phyloP scores from a whole-genome alignment of 1,284 basidiomycete genomes.

The Apiotrichum akiyoshidainum region DNA sequence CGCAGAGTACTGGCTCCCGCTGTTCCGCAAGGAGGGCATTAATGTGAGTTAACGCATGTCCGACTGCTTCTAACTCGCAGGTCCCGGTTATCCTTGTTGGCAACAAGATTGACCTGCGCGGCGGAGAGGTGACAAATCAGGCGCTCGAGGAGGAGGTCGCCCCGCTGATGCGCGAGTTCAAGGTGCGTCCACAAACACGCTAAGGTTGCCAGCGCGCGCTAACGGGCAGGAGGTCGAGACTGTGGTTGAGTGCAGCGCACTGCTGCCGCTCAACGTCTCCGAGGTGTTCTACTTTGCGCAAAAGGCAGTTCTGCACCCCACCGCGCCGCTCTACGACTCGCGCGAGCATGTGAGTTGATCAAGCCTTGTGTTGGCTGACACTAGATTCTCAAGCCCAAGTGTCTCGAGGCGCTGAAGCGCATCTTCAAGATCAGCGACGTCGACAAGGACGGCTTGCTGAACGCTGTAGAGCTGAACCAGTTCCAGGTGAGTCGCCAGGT shows the following conservation, averaged over 20 bases:
- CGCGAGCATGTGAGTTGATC: conserved; percentile 71
- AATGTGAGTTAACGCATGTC: too few relatives aligned
- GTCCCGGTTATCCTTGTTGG: conserved; percentile 96
- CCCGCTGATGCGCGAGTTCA: conserved; percentile 96
- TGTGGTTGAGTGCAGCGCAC: conserved; percentile 93
- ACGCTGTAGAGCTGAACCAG: conserved; percentile 88
- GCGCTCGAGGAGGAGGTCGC: conserved; percentile 90
- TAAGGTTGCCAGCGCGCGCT: neutral
- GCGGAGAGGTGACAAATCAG: conserved; percentile 88
- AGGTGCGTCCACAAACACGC: conserved; percentile 56
- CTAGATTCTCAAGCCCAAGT: conserved; percentile 74
- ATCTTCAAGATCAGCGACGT: conserved; percentile 96
- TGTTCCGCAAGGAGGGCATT: conserved; percentile 89
- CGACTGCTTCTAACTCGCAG: conserved; percentile 57
- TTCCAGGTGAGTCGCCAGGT: conserved; percentile 67
- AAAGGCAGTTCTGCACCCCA: conserved; percentile 95
- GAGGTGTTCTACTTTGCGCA: conserved; percentile 99
- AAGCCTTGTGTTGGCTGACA: neutral
- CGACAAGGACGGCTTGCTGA: conserved; percentile 90
- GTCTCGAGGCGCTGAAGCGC: conserved; percentile 78
- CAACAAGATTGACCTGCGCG: conserved; percentile 95
- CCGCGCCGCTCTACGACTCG: conserved; percentile 94
- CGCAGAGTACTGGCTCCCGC: conserved; percentile 97
- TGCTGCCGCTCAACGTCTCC: conserved; percentile 84
- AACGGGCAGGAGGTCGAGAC: conserved; percentile 84